phyloP scores from a whole-genome alignment of 164 flowering plant genomes.

The Umbilicus rupestris region DNA sequence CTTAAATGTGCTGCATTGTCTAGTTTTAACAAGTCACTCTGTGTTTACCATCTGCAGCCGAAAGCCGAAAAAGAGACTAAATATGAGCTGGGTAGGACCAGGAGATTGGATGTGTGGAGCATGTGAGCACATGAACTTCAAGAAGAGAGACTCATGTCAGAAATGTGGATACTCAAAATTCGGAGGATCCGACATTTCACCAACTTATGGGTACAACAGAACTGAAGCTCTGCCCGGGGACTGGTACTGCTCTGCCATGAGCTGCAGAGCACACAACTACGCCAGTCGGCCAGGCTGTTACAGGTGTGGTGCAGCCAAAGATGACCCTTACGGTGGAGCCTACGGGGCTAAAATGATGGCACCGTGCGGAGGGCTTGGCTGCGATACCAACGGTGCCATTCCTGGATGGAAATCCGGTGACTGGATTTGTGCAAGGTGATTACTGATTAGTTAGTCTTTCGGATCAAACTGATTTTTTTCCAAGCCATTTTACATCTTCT shows the following conservation, averaged over 20 bases:
- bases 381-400: constrained; percentile 17
- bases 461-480: too few relatives aligned
- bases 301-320: constrained; percentile 29
- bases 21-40: not conserved
- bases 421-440: constrained; percentile 63
- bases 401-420: constrained; percentile 74
- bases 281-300: constrained; percentile 44
- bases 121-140: constrained; percentile 59
- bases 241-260: constrained; percentile 51
- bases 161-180: constrained; percentile 39
- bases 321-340: not conserved
- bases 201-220: constrained; percentile 16
- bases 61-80: not conserved
- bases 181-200: constrained; percentile 26
- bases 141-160: constrained; percentile 51
- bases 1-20: not conserved
- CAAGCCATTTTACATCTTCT: too few relatives aligned
- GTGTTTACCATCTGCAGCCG: too few relatives aligned
- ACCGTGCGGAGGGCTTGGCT: constrained; percentile 15
- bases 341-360: constrained; percentile 15
- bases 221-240: constrained; percentile 49
- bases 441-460: constrained; percentile 13
- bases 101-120: constrained; percentile 58
- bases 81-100: constrained; percentile 45
- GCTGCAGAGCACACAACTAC: constrained; percentile 57